Conservation (phyloP, 139 green algal species). For the Chara braunii region DNA sequence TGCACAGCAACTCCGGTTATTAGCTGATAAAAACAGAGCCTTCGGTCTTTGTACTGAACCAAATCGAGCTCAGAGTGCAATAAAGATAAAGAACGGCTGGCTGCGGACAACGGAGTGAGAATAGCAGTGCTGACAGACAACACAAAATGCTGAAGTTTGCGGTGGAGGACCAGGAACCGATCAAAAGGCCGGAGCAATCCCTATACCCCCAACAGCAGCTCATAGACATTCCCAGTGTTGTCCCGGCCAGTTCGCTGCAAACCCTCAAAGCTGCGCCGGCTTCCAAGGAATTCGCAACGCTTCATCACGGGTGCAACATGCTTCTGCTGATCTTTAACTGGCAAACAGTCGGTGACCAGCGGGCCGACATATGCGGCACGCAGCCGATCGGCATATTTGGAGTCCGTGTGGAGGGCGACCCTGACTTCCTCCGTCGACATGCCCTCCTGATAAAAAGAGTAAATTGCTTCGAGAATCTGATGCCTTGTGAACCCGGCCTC, state of each 20-base stretch:
- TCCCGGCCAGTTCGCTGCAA: neutral
- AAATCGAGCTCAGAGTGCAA: too few species aligned
- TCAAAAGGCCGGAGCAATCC: too few species aligned
- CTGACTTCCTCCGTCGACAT: neutral
- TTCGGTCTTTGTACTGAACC: too few species aligned
- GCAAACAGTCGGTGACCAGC: too few species aligned
- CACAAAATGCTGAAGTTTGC: too few species aligned
- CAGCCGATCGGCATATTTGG: neutral
- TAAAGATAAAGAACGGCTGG: too few species aligned
- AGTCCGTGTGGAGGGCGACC: neutral
- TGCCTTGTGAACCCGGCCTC: neutral
- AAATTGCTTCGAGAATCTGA: neutral
- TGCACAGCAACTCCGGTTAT: too few species aligned
- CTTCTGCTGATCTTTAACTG: neutral
- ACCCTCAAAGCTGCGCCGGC: neutral
- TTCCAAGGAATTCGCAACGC: neutral
- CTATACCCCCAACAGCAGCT: too few species aligned
- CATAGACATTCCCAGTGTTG: neutral
- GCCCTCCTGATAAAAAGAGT: neutral
- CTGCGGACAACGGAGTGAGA: too few species aligned
- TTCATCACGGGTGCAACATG: neutral
- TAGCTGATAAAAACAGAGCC: too few species aligned
- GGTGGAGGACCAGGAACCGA: too few species aligned
- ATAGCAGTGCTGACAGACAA: too few species aligned
- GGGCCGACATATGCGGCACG: neutral